Evolutionary conservation across 2,329 filamentous ascomycete species (phyloP).

Genomic region (Exophiala sp.): DNA sequence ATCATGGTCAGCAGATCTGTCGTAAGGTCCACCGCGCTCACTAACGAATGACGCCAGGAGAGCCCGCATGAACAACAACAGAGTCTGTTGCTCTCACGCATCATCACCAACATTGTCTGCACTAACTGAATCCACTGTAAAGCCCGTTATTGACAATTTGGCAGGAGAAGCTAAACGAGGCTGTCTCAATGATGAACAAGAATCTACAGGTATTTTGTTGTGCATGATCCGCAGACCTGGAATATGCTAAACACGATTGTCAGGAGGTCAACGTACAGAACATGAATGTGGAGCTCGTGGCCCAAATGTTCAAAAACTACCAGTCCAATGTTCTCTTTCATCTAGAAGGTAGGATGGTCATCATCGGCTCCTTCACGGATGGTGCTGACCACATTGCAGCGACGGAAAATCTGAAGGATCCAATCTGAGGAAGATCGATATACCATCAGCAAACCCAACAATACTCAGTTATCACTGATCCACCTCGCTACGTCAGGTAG

Average conservation of each 20-base stretch:
- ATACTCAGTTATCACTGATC: too few relatives aligned
- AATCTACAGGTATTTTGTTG: conserved; percentile 66
- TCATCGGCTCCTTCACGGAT: background rate
- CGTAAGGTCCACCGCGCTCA: background rate
- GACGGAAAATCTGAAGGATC: conserved; percentile 78
- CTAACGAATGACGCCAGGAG: conserved; percentile 55
- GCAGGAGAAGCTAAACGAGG: conserved; percentile 96
- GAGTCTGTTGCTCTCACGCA: conserved; percentile 84
- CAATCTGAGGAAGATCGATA: conserved; percentile 49
- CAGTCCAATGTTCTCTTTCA: conserved; percentile 97
- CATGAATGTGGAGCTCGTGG: conserved; percentile 97
- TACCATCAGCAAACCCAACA: background rate
- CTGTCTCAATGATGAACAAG: conserved; percentile 88
- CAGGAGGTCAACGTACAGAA: conserved; percentile 98
- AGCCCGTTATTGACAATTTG: conserved; percentile 5
- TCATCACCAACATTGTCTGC: conserved; percentile 93
- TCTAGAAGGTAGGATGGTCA: conserved; percentile 68
- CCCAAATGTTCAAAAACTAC: conserved; percentile 99
- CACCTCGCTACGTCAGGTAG: too few relatives aligned
- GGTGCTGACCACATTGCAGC: conserved; percentile 48
- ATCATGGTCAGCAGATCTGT: conserved; percentile 1
- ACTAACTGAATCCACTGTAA: conserved; percentile 12
- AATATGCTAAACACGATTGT: background rate
- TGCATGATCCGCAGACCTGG: background rate
- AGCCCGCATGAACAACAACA: conserved; percentile 98